Percentiles rank a stretch among this genome's conserved stretches.
phyloP scores from a whole-genome alignment of 768 basidiomycete genomes.

The Terana coerulea region DNA sequence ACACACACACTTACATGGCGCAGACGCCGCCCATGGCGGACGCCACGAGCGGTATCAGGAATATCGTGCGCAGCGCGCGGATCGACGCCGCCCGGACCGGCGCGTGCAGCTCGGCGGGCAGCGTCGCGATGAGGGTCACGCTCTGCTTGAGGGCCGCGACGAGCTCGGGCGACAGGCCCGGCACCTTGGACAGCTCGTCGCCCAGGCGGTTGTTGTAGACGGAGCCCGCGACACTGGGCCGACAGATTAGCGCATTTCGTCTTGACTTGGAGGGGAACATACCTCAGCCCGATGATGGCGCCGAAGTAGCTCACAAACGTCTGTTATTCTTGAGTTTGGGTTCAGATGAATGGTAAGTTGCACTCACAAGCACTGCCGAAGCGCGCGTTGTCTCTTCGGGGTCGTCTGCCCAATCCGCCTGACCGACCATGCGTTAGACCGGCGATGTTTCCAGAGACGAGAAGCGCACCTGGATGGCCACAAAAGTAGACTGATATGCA shows the following conservation, averaged over 20 bases:
- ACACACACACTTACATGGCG: background rate
- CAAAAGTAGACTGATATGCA: background rate
- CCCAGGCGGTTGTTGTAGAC: background rate
- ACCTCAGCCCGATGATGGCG: background rate
- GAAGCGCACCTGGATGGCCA: background rate
- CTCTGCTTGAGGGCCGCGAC: background rate
- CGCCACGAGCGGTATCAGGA: background rate
- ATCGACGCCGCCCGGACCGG: background rate
- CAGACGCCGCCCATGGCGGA: background rate
- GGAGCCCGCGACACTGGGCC: background rate
- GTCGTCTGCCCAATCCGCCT: conserved; percentile 1
- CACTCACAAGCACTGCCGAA: background rate
- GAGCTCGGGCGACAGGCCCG: background rate
- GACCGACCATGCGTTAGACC: no score
- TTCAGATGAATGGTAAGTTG: background rate
- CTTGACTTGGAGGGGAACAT: no score
- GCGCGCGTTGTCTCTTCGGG: background rate
- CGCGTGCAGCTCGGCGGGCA: background rate
- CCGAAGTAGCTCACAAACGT: background rate
- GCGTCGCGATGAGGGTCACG: background rate
- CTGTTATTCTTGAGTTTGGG: background rate
- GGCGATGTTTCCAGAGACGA: no score
- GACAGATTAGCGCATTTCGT: no score
- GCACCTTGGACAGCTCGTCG: background rate
- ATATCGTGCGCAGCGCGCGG: background rate